These are phyloP conservation scores for Phylloporus scabripes DNA, from an alignment of 768 basidiomycete genomes.

Conservation along the genomic window DNA sequence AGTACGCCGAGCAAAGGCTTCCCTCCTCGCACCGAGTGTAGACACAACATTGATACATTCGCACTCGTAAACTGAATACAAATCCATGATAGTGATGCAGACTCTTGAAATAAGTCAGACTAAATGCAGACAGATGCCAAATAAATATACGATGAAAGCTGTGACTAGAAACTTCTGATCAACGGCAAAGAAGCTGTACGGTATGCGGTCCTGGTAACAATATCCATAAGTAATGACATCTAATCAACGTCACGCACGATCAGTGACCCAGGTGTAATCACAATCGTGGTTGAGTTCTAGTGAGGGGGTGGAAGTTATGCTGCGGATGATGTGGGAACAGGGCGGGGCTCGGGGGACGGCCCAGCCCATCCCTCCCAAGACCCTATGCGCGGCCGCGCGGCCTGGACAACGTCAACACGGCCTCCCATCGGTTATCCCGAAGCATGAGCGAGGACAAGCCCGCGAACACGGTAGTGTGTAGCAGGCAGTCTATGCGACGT, in stretches of 20 bases:
- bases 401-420: slow-evolving; percentile 42
- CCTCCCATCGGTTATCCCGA: slow-evolving; percentile 34
- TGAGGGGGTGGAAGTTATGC: slow-evolving; percentile 1
- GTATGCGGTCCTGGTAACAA: slow-evolving; percentile 7
- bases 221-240: slow-evolving; percentile 4
- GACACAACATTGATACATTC: background rate
- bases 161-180: slow-evolving; percentile 4
- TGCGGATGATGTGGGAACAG: background rate
- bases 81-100: background rate
- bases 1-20: background rate
- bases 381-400: background rate
- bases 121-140: background rate
- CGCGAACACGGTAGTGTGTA: slow-evolving; percentile 45
- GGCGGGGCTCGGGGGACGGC: background rate
- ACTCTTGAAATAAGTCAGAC: background rate
- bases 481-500: slow-evolving; percentile 45
- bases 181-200: background rate
- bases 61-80: slow-evolving; percentile 4
- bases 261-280: slow-evolving; percentile 10
- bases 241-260: background rate
- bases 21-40: background rate
- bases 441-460: slow-evolving; percentile 43
- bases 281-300: slow-evolving; percentile 1
- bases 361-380: background rate
- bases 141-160: background rate